phyloP scores from a whole-genome alignment of 1,284 basidiomycete genomes.

The Trichosporon sp. region DNA sequence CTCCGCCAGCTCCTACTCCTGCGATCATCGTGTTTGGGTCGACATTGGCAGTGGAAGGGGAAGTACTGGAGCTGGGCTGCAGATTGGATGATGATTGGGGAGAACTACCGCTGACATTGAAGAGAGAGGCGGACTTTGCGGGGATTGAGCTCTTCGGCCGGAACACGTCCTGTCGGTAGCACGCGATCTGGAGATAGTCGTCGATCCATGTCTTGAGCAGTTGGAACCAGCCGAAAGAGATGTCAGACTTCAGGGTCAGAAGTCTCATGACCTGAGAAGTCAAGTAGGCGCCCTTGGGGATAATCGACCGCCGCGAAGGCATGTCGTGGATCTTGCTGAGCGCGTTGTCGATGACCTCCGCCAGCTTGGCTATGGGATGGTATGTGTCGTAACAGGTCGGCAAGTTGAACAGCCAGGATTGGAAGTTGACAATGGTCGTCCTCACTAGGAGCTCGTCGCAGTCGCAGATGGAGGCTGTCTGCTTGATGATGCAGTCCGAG shows the following conservation, averaged over 20 bases:
- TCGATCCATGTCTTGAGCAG: conserved; percentile 44
- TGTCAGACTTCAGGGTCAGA: conserved; percentile 33
- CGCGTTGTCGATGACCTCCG: conserved; percentile 6
- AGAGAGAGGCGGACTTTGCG: not conserved
- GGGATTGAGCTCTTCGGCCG: conserved; percentile 4
- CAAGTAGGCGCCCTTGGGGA: conserved; percentile 30
- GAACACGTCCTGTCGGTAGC: conserved; percentile 29
- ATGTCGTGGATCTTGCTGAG: not conserved
- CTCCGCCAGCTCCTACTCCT: not conserved
- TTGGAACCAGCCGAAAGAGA: conserved; percentile 40
- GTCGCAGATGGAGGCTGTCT: conserved; percentile 29
- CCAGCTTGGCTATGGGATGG: conserved; percentile 10
- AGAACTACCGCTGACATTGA: not conserved
- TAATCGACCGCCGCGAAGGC: conserved; percentile 8
- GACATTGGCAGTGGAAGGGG: not conserved
- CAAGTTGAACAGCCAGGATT: conserved; percentile 18
- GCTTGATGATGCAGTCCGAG: conserved; percentile 24
- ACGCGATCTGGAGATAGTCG: conserved; percentile 35
- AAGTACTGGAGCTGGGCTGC: not conserved
- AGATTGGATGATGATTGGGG: not conserved
- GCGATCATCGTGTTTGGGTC: not conserved
- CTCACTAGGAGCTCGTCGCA: conserved; percentile 25
- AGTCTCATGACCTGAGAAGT: conserved; percentile 41
- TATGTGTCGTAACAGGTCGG: not conserved
- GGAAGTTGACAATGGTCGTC: conserved; percentile 23